These are phyloP conservation scores for Mrakia blollopis DNA, from an alignment of 768 basidiomycete genomes.

Conservation along the genomic window DNA sequence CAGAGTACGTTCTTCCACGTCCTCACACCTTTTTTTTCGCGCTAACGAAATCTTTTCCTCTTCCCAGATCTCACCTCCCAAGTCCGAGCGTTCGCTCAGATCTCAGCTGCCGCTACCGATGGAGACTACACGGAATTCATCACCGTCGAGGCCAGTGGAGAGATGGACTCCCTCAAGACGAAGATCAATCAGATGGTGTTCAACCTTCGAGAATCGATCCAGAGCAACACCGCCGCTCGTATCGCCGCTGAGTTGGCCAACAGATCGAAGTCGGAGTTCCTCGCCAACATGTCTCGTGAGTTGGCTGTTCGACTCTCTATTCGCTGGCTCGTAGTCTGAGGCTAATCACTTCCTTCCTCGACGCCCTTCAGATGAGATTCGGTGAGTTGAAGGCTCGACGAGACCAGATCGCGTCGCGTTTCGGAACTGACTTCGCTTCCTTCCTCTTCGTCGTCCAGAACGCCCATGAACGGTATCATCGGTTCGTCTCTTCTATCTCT, in stretches of 20 bases:
- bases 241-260: constrained; percentile 98
- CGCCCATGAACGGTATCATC: constrained; percentile 99
- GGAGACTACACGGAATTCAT: constrained; percentile 99
- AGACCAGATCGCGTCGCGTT: no score
- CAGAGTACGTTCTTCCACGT: constrained; percentile 8
- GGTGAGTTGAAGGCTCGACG: no score
- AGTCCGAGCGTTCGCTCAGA: constrained; percentile 98
- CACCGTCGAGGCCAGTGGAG: constrained; percentile 95
- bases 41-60: not conserved
- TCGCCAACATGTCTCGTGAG: constrained; percentile 98
- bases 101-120: constrained; percentile 96
- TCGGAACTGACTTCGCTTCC: no score
- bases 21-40: not conserved
- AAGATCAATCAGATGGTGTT: constrained; percentile 86
- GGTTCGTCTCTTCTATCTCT: constrained; percentile 47
- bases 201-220: constrained; percentile 90
- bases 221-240: constrained; percentile 96
- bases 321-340: not conserved
- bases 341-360: not conserved
- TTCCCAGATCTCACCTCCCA: constrained; percentile 23
- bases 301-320: constrained; percentile 47
- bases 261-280: constrained; percentile 91
- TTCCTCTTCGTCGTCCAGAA: constrained; percentile 47
- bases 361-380: constrained; percentile 43
- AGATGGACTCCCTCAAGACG: constrained; percentile 99